Evolutionary conservation across 1,284 basidiomycete genomes (phyloP).

Genomic region (Cryptococcus sp.): DNA sequence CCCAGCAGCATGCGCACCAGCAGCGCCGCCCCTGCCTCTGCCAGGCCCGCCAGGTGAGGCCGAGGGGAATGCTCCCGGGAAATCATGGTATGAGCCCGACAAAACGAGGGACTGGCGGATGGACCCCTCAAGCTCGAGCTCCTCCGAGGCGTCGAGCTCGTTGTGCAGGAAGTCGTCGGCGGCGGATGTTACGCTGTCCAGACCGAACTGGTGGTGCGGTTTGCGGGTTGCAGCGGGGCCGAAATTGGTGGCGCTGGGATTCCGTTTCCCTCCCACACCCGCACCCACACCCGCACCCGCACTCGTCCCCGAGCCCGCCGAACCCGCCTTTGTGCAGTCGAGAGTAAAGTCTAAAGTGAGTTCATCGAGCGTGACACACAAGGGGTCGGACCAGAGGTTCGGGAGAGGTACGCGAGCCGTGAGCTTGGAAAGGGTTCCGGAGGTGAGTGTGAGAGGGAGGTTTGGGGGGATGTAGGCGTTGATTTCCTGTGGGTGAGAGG

Average conservation of each 20-base stretch:
- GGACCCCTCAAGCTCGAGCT: slow-evolving; percentile 67
- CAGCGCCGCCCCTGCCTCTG: slow-evolving; percentile 2
- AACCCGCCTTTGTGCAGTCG: slow-evolving; percentile 49
- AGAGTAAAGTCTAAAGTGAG: slow-evolving; percentile 66
- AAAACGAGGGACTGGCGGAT: slow-evolving; percentile 51
- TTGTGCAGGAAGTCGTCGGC: slow-evolving; percentile 81
- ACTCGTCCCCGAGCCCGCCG: slow-evolving; percentile 58
- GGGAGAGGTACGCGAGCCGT: slow-evolving; percentile 58
- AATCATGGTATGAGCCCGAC: slow-evolving; percentile 36
- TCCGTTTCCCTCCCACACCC: slow-evolving; percentile 18
- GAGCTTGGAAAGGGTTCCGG: slow-evolving; percentile 69
- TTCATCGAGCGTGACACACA: slow-evolving; percentile 56
- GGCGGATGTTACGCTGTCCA: slow-evolving; percentile 71
- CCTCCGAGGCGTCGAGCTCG: slow-evolving; percentile 69
- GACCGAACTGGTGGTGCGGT: slow-evolving; percentile 53
- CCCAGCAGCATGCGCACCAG: neutral
- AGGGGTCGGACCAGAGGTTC: slow-evolving; percentile 45
- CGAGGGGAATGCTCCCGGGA: slow-evolving; percentile 42
- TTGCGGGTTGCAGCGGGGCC: neutral
- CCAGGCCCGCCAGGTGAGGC: neutral
- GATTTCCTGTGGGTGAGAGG: slow-evolving; percentile 71
- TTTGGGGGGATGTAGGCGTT: slow-evolving; percentile 64
- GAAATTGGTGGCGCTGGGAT: slow-evolving; percentile 14
- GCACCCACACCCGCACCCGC: too few species aligned
- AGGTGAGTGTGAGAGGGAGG: slow-evolving; percentile 65